These are phyloP conservation scores for Tagetes patula DNA, from an alignment of 129 eudicot genomes.

Conservation along the genomic window DNA sequence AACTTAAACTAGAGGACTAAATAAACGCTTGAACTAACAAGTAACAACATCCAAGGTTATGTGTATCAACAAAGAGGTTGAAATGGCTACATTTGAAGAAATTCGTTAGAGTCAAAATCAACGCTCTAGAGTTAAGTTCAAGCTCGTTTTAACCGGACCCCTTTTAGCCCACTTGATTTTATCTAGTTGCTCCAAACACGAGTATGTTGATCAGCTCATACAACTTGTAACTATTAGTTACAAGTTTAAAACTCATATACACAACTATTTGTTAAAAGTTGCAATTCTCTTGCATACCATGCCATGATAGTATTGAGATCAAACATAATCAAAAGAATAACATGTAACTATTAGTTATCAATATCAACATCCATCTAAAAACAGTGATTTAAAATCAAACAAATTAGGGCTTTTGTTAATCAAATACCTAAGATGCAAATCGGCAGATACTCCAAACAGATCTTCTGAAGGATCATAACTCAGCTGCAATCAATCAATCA, in stretches of 20 bases:
- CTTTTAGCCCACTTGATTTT: not conserved
- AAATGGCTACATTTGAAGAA: not conserved
- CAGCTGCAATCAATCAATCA: conserved; percentile 38
- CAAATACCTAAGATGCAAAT: conserved; percentile 60
- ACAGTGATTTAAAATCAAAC: not conserved
- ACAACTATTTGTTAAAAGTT: not conserved
- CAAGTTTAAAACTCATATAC: conserved; percentile 7
- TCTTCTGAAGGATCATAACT: conserved; percentile 88
- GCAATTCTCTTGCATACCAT: not conserved
- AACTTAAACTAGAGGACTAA: not conserved
- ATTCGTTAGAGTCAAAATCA: not conserved
- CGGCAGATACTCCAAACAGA: conserved; percentile 70
- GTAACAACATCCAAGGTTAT: not conserved
- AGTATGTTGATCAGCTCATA: not conserved
- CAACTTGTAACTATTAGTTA: too few species aligned
- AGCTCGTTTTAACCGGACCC: not conserved
- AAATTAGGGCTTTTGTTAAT: conserved; percentile 10
- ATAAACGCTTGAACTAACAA: not conserved
- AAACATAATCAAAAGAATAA: not conserved
- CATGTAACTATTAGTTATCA: conserved; percentile 1
- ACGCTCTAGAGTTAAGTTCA: not conserved
- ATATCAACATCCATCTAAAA: not conserved
- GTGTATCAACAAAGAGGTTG: too few species aligned
- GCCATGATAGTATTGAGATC: not conserved
- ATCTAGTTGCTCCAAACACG: not conserved